Conservation (phyloP, 2,329 filamentous ascomycete genomes). For the Monilinia fructigena region DNA sequence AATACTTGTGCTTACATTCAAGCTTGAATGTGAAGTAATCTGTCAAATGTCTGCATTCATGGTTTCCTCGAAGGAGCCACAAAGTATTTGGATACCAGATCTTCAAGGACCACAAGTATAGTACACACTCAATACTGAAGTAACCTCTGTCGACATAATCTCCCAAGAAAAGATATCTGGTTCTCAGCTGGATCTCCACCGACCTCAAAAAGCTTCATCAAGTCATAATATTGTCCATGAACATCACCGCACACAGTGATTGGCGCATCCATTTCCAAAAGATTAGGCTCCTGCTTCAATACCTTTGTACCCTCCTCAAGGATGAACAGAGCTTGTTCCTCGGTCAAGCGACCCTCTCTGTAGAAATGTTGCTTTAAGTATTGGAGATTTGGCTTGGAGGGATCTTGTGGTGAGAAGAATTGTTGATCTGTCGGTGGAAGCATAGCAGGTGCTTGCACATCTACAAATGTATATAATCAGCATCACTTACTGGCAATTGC, state of each 20-base stretch:
- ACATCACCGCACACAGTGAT: slow-evolving; percentile 99
- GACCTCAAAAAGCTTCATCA: slow-evolving; percentile 99
- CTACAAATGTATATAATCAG: slow-evolving; percentile 50
- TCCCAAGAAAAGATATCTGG: slow-evolving; percentile 92
- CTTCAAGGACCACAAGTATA: slow-evolving; percentile 97
- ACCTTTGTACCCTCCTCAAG: slow-evolving; percentile 84
- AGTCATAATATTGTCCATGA: slow-evolving; percentile 97
- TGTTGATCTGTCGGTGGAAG: slow-evolving; percentile 88
- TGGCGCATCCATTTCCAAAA: slow-evolving; percentile 98
- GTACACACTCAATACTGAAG: slow-evolving; percentile 98
- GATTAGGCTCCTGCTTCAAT: slow-evolving; percentile 84
- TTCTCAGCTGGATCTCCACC: slow-evolving; percentile 97
- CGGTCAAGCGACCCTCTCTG: slow-evolving; percentile 91
- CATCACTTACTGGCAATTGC: slow-evolving; percentile 12
- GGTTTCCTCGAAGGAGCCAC: slow-evolving; percentile 95
- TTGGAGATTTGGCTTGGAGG: slow-evolving; percentile 82
- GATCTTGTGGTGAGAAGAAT: slow-evolving; percentile 86
- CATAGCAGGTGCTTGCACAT: slow-evolving; percentile 96
- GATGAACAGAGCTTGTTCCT: slow-evolving; percentile 97
- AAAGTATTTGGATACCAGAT: slow-evolving; percentile 98
- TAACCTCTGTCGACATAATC: slow-evolving; percentile 98
- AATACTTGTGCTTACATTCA: slow-evolving; percentile 99
- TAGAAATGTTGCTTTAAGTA: slow-evolving; percentile 99
- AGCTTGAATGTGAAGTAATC: slow-evolving; percentile 99
- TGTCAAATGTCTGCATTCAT: slow-evolving; percentile 97